These are phyloP conservation scores for Phytophthora pini DNA, from an alignment of 352 stramenopile species.

Conservation along the genomic window DNA sequence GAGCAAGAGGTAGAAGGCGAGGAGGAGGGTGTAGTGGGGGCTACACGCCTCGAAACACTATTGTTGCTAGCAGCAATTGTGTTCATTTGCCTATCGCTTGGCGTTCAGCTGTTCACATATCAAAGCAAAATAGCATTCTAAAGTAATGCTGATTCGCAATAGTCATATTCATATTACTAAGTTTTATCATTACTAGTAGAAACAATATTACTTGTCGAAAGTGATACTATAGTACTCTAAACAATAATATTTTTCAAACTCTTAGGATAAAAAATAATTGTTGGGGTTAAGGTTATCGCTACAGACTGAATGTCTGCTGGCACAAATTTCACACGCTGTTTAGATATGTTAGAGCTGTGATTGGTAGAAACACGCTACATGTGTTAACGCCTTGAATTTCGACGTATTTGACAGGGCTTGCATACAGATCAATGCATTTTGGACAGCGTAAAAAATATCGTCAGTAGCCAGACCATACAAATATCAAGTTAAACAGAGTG, in stretches of 20 bases:
- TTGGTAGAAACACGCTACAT: not conserved
- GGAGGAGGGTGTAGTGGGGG: conserved; percentile 1
- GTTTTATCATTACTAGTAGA: no score
- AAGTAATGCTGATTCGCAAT: no score
- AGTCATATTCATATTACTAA: no score
- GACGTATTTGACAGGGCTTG: not conserved
- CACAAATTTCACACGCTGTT: not conserved
- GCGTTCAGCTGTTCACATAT: conserved; percentile 4
- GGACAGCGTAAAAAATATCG: conserved; percentile 2
- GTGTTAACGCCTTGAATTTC: not conserved
- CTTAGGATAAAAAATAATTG: no score
- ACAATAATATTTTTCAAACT: no score
- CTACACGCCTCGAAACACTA: conserved; percentile 20
- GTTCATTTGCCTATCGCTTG: conserved; percentile 31
- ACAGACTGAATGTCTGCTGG: no score
- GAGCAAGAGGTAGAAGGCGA: conserved; percentile 20
- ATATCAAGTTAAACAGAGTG: not conserved
- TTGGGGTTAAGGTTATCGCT: no score
- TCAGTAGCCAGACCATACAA: not conserved
- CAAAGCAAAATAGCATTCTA: no score
- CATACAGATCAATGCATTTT: conserved; percentile 1
- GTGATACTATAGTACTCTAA: no score
- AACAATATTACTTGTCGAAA: no score
- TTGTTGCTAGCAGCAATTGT: conserved; percentile 19
- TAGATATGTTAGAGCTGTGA: not conserved